These are phyloP conservation scores for Setaria viridis DNA, from an alignment of 202 grass and related monocot genomes.

Conservation along the genomic window DNA sequence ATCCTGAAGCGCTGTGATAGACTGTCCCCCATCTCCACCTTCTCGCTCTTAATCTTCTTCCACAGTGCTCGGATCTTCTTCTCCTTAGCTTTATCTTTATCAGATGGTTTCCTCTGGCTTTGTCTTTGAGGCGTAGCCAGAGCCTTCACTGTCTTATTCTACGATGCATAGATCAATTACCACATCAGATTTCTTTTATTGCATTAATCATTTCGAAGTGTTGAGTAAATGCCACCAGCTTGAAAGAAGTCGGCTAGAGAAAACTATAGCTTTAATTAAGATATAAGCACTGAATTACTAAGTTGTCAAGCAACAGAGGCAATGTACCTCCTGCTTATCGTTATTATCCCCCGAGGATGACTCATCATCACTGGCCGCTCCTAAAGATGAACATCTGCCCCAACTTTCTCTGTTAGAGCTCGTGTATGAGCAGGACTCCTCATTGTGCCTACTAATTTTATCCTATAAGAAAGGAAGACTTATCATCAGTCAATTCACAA, in stretches of 20 bases:
- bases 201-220: neutral
- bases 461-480: slow-evolving; percentile 49
- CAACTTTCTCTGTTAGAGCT: slow-evolving; percentile 91
- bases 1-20: slow-evolving; percentile 72
- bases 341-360: slow-evolving; percentile 64
- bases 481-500: slow-evolving; percentile 34
- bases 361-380: slow-evolving; percentile 68
- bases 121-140: slow-evolving; percentile 81
- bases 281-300: neutral
- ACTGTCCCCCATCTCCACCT: slow-evolving; percentile 50
- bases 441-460: slow-evolving; percentile 58
- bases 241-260: slow-evolving; percentile 2
- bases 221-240: neutral
- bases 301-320: slow-evolving; percentile 20
- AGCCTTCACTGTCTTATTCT: slow-evolving; percentile 67
- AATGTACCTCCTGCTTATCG: slow-evolving; percentile 60
- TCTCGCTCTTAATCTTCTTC: slow-evolving; percentile 61
- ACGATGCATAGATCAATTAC: neutral
- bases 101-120: slow-evolving; percentile 51
- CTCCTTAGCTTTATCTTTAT: slow-evolving; percentile 69
- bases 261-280: neutral
- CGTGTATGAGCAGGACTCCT: slow-evolving; percentile 82
- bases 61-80: slow-evolving; percentile 62
- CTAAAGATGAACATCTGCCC: slow-evolving; percentile 95
- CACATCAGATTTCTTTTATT: slow-evolving; percentile 10